phyloP scores from a whole-genome alignment of 2,329 filamentous ascomycete genomes.

The Aspergillus ibericus region DNA sequence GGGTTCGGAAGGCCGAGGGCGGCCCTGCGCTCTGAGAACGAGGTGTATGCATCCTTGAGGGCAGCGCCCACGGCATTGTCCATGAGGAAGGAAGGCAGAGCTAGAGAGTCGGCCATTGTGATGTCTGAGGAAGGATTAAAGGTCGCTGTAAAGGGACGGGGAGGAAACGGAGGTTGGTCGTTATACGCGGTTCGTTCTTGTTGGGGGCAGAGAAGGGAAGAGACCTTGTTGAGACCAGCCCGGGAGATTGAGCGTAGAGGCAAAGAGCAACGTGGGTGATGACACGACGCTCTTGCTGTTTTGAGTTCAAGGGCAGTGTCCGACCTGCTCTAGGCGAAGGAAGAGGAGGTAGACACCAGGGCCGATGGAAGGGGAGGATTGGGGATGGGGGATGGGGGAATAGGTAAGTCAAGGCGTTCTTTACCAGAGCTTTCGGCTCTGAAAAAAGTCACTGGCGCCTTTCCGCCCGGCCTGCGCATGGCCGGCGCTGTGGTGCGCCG shows the following conservation, averaged over 20 bases:
- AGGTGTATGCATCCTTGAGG: conserved; percentile 73
- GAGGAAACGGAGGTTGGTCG: conserved; percentile 16
- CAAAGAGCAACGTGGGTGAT: conserved; percentile 22
- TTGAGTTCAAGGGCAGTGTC: conserved; percentile 15
- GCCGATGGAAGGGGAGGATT: neutral
- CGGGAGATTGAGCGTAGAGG: conserved; percentile 20
- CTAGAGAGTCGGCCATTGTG: conserved; percentile 45
- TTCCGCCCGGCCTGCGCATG: conserved; percentile 28
- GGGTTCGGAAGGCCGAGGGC: conserved; percentile 89
- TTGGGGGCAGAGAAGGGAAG: conserved; percentile 24
- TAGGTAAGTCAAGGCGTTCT: conserved; percentile 9
- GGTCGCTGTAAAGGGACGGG: conserved; percentile 10
- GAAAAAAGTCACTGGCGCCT: conserved; percentile 38
- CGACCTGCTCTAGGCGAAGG: conserved; percentile 25
- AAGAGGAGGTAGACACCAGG: conserved; percentile 21
- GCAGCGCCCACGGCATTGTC: conserved; percentile 71
- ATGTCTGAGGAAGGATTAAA: conserved; percentile 17
- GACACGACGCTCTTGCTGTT: neutral
- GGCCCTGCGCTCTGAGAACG: conserved; percentile 81
- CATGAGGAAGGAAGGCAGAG: conserved; percentile 64
- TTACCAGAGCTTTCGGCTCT: conserved; percentile 20
- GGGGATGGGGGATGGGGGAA: neutral
- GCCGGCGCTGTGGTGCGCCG: conserved; percentile 28
- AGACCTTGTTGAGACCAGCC: conserved; percentile 31
- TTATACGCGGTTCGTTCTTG: conserved; percentile 28